These are phyloP conservation scores for Zygoascus ofunaensis DNA, from an alignment of 805 yeast species.

Conservation along the genomic window DNA sequence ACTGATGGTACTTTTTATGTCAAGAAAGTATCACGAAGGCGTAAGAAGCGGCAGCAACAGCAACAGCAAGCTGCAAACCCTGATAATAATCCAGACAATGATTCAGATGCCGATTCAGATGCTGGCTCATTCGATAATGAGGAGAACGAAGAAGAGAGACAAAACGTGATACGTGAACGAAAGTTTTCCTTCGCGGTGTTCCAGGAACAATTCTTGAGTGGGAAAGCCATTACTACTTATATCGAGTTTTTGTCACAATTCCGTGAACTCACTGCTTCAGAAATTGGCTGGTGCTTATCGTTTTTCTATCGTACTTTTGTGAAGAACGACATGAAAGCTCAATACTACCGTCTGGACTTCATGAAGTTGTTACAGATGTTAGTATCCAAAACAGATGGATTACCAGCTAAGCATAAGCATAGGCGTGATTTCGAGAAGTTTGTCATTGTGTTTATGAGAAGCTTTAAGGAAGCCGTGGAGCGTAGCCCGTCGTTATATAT, in stretches of 20 bases:
- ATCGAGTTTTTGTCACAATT: constrained; percentile 52
- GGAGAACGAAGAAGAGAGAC: constrained; percentile 20
- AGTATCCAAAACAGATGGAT: constrained; percentile 41
- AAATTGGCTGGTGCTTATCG: constrained; percentile 53
- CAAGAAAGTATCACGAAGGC: background rate
- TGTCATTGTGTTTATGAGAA: constrained; percentile 54
- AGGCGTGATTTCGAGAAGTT: constrained; percentile 58
- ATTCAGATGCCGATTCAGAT: constrained; percentile 8
- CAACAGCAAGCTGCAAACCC: too few species aligned
- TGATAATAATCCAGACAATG: too few species aligned
- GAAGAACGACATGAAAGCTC: constrained; percentile 47
- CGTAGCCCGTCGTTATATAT: constrained; percentile 46
- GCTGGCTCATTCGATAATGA: constrained; percentile 12
- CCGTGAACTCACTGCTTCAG: constrained; percentile 50
- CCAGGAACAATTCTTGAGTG: constrained; percentile 43
- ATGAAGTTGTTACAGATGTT: constrained; percentile 48
- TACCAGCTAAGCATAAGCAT: constrained; percentile 35
- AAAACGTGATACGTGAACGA: constrained; percentile 35
- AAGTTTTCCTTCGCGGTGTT: constrained; percentile 38
- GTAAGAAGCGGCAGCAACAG: background rate
- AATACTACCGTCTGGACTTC: constrained; percentile 64
- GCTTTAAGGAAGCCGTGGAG: constrained; percentile 39
- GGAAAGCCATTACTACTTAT: constrained; percentile 55
- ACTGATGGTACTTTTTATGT: background rate
- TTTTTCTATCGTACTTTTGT: constrained; percentile 67